These are phyloP conservation scores for Calonectria pteridis DNA, from an alignment of 2,329 filamentous ascomycete genomes.

Conservation along the genomic window DNA sequence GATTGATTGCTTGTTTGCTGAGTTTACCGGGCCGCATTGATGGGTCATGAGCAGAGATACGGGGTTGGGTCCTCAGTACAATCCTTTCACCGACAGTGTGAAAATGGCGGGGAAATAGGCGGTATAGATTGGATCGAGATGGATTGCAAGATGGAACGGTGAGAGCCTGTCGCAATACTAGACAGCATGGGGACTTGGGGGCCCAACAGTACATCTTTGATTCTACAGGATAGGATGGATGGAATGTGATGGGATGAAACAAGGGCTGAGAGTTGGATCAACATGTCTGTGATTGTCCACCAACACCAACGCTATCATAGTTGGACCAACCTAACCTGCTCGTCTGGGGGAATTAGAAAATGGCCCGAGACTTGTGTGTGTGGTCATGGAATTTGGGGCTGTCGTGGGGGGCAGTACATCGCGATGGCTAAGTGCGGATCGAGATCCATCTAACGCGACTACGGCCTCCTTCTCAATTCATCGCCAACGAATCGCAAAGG, in stretches of 20 bases:
- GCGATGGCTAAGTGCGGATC: not conserved
- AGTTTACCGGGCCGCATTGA: not conserved
- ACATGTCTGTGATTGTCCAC: not conserved
- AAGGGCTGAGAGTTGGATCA: not conserved
- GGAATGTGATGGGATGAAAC: constrained; percentile 8
- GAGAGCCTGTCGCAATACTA: not conserved
- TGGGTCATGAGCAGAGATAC: not conserved
- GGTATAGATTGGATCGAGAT: constrained; percentile 4
- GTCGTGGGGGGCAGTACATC: not conserved
- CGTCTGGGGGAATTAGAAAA: not conserved
- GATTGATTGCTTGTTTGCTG: not conserved
- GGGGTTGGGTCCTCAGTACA: not conserved
- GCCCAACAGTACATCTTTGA: not conserved
- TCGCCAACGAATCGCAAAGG: not conserved
- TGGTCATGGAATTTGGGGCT: constrained; percentile 4
- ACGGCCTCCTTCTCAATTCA: not conserved
- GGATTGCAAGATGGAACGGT: not conserved
- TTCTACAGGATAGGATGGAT: not conserved
- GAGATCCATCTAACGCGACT: not conserved
- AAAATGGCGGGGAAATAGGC: not conserved
- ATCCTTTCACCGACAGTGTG: not conserved
- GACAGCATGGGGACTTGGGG: not conserved
- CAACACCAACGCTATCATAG: not conserved
- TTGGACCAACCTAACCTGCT: not conserved
- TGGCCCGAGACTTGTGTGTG: not conserved